Evolutionary conservation across 495 filamentous ascomycete species (phyloP).

Genomic region (Aspergillus haitiensis): DNA sequence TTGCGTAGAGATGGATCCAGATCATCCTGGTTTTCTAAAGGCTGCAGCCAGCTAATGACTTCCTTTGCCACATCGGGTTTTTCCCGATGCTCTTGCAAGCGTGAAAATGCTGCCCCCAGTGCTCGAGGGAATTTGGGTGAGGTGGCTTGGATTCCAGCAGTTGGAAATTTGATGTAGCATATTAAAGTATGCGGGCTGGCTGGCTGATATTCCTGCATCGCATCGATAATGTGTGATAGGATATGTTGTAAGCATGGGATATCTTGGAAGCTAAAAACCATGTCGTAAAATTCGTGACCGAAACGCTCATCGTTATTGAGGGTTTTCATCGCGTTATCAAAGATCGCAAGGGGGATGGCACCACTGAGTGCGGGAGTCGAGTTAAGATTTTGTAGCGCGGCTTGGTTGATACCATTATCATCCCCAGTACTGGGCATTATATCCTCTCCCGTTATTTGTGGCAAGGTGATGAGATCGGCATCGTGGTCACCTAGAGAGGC

Average conservation of each 20-base stretch:
- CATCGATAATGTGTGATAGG: slow-evolving; percentile 71
- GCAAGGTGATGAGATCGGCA: slow-evolving; percentile 61
- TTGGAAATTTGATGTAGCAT: slow-evolving; percentile 69
- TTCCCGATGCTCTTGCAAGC: slow-evolving; percentile 50
- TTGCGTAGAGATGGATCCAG: slow-evolving; percentile 67
- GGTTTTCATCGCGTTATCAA: slow-evolving; percentile 81
- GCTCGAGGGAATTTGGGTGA: slow-evolving; percentile 73
- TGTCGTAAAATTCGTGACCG: slow-evolving; percentile 74
- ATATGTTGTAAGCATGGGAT: slow-evolving; percentile 66
- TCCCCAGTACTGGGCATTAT: slow-evolving; percentile 60
- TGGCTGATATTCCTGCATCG: slow-evolving; percentile 59
- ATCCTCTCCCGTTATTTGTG: slow-evolving; percentile 62
- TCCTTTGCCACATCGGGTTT: slow-evolving; percentile 50
- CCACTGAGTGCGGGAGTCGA: slow-evolving; percentile 82
- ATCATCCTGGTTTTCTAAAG: slow-evolving; percentile 53
- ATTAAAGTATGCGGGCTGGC: slow-evolving; percentile 58
- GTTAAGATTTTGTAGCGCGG: slow-evolving; percentile 61
- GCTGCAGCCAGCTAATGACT: slow-evolving; percentile 59
- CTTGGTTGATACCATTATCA: slow-evolving; percentile 50
- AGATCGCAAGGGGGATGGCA: slow-evolving; percentile 89
- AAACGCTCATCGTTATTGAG: slow-evolving; percentile 60
- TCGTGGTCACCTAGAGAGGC: slow-evolving; percentile 38
- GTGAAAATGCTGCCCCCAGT: slow-evolving; percentile 61
- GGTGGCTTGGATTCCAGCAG: slow-evolving; percentile 61
- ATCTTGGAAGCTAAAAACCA: slow-evolving; percentile 66